phyloP scores from a whole-genome alignment of 306 rosid genomes.

The Begonia masoniana region DNA sequence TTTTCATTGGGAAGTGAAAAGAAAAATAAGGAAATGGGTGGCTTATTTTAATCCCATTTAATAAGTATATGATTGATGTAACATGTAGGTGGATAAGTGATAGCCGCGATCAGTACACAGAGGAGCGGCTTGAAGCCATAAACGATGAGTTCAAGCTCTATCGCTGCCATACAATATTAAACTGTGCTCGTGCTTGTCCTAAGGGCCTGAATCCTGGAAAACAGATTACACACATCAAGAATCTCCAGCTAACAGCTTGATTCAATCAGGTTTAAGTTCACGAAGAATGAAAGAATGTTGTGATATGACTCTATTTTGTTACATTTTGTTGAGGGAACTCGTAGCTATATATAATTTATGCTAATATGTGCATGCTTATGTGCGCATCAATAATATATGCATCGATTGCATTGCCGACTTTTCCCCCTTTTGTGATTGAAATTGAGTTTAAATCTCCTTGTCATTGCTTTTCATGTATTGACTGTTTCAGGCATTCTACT shows the following conservation, averaged over 20 bases:
- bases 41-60: too few species aligned
- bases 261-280: slow-evolving; percentile 11
- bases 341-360: slow-evolving; percentile 11
- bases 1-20: too few species aligned
- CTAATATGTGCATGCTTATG: slow-evolving; percentile 15
- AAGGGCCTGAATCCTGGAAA: slow-evolving; percentile 97
- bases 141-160: slow-evolving; percentile 97
- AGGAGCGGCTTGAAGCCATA: slow-evolving; percentile 83
- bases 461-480: background rate
- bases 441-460: slow-evolving; percentile 16
- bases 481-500: too few species aligned
- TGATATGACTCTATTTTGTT: slow-evolving; percentile 14
- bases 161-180: slow-evolving; percentile 98
- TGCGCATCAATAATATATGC: background rate
- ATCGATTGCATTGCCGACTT: background rate
- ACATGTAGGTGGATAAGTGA: slow-evolving; percentile 87
- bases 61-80: slow-evolving; percentile 5
- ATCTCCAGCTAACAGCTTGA: slow-evolving; percentile 28
- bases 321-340: slow-evolving; percentile 13
- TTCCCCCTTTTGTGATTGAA: slow-evolving; percentile 19
- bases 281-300: slow-evolving; percentile 16
- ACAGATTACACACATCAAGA: slow-evolving; percentile 74
- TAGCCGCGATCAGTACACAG: slow-evolving; percentile 87
- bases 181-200: slow-evolving; percentile 95
- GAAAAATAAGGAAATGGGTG: too few species aligned